Evolutionary conservation across 129 eudicot species (phyloP).

Genomic region (Apium graveolens): DNA sequence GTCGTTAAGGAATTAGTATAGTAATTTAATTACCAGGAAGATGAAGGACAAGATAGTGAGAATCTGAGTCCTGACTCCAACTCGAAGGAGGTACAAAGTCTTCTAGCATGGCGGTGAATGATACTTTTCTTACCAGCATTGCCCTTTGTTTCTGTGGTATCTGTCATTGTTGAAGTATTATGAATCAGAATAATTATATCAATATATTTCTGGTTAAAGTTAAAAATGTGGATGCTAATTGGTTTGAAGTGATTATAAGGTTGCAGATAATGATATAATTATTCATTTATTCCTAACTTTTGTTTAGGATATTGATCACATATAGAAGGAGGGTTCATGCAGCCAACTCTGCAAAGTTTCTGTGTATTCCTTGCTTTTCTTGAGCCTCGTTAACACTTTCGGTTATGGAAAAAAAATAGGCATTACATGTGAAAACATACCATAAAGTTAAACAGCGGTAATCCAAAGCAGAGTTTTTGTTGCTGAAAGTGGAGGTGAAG

Average conservation of each 20-base stretch:
- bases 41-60: slow-evolving; percentile 18
- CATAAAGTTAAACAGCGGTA: neutral
- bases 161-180: neutral
- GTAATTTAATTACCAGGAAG: slow-evolving; percentile 22
- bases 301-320: neutral
- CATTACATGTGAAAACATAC: neutral
- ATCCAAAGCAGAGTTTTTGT: neutral
- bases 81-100: slow-evolving; percentile 22
- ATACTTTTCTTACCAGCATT: neutral
- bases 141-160: neutral
- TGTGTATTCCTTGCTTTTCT: slow-evolving; percentile 5
- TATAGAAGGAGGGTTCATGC: neutral
- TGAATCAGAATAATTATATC: neutral
- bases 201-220: neutral
- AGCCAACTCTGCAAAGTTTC: neutral
- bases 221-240: neutral
- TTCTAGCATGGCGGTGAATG: slow-evolving; percentile 3
- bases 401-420: neutral
- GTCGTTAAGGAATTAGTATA: neutral
- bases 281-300: slow-evolving; percentile 21
- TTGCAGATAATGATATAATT: slow-evolving; percentile 5
- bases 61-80: slow-evolving; percentile 18
- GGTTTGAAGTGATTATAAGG: no score
- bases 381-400: neutral
- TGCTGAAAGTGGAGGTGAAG: neutral